phyloP scores from a whole-genome alignment of 2,329 filamentous ascomycete species.

The Alternaria tenuissima region DNA sequence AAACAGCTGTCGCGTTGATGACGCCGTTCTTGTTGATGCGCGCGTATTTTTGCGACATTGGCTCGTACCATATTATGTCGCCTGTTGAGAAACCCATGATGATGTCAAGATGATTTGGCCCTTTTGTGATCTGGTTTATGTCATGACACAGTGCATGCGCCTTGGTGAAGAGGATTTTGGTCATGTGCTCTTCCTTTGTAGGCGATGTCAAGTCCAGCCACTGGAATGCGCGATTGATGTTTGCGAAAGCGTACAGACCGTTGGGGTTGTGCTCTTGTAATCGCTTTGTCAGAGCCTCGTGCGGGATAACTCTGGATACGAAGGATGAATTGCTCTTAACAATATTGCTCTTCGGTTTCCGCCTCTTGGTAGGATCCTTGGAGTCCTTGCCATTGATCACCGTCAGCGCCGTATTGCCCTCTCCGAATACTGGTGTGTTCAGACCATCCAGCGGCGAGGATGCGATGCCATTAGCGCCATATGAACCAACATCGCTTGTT shows the following conservation, averaged over 20 bases:
- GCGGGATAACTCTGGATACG: slow-evolving; percentile 93
- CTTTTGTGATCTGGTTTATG: slow-evolving; percentile 84
- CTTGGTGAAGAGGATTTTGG: slow-evolving; percentile 96
- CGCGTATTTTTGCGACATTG: slow-evolving; percentile 93
- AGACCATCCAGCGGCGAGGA: slow-evolving; percentile 42
- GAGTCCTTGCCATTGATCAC: slow-evolving; percentile 70
- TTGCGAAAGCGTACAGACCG: slow-evolving; percentile 89
- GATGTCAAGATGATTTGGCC: slow-evolving; percentile 81
- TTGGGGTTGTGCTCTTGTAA: slow-evolving; percentile 79
- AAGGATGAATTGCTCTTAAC: slow-evolving; percentile 99
- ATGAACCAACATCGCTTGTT: slow-evolving; percentile 56
- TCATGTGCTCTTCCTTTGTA: slow-evolving; percentile 85
- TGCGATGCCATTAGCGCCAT: slow-evolving; percentile 48
- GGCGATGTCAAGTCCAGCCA: slow-evolving; percentile 90
- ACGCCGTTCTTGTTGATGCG: slow-evolving; percentile 96
- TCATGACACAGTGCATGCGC: slow-evolving; percentile 95
- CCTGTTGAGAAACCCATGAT: slow-evolving; percentile 96
- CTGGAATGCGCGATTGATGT: slow-evolving; percentile 93
- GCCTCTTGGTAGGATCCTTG: slow-evolving; percentile 71
- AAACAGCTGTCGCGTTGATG: slow-evolving; percentile 85
- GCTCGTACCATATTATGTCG: slow-evolving; percentile 98
- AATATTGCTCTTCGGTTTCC: slow-evolving; percentile 98
- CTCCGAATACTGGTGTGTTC: slow-evolving; percentile 76
- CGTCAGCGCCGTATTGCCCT: slow-evolving; percentile 79
- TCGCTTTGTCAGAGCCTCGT: slow-evolving; percentile 81